Evolutionary conservation across 1,284 basidiomycete genomes (phyloP), one percentile per base, ranked within the genome.

Genomic region (Leccinum variabile): DNA sequence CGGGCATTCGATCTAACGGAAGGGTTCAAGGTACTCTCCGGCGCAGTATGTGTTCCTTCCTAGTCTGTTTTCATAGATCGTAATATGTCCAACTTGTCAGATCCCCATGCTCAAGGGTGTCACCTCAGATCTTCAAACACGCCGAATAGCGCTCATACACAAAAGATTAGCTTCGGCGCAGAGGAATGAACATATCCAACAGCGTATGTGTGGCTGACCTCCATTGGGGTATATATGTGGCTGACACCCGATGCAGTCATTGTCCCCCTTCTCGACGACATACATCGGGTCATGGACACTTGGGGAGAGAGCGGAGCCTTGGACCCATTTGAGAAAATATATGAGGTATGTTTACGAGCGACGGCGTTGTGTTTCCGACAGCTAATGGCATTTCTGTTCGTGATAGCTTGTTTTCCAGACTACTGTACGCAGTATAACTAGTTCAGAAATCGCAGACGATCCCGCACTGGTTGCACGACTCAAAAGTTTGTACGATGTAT

Each of bases 11-110:
- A 91, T 74, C 81, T 91, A 59, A 87, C 86, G 53, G 87, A 89
- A 77, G 89, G 88, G 14, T 91, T 90, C 78, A 87, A 85, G 69
- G 82, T 89, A 67, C 80, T 91, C 63, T 89, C 88, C 59, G 89
- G 89, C 59, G 88, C 87, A 59, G 89, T 91, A 71, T 65, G 86
- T 81, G 56, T 56, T 39, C 56, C 25, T 58, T 54, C 49, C 56
- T 57, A 56, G 49, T 58, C 65, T 61, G 35, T 58, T 56, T 14
- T 5, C 39, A 35, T 62, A 25, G 14, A 49, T 62, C 30, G 56
- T 60, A 56, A 63, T 39, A 57, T 66, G 49, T 11, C 56, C 60
- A 63, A 56, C 28, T 35, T 28, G 46, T 49, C 57, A 90, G 88
- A 88, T 90, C 66, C 88, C 88, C 65, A 85, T 88, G 81, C 81